Evolutionary conservation across 257 asterid species (phyloP).

Genomic region (Coffea canephora): DNA sequence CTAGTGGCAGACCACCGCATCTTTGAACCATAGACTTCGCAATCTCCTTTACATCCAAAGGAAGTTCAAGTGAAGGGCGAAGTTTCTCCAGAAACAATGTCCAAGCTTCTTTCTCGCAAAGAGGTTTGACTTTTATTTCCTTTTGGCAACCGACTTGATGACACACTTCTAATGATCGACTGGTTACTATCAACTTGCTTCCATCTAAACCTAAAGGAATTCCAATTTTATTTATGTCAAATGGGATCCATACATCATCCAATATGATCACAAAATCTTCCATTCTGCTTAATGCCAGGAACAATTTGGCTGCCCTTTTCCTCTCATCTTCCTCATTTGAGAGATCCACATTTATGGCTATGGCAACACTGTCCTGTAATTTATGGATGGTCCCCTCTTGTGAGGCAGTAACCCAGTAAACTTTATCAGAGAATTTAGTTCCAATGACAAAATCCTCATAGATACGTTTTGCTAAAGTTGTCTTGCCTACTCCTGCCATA

Average conservation of each 20-base stretch:
- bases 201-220: background rate
- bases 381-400: background rate
- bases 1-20: constrained; percentile 28
- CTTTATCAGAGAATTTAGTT: background rate
- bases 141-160: constrained; percentile 19
- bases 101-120: background rate
- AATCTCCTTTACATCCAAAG: background rate
- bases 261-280: background rate
- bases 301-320: background rate
- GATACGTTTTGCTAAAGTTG: background rate
- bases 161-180: constrained; percentile 17
- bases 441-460: background rate
- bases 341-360: background rate
- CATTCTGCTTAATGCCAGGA: background rate
- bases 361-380: background rate
- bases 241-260: background rate
- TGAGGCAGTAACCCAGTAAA: background rate
- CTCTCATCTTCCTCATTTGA: background rate
- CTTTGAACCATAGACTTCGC: background rate
- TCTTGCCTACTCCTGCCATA: background rate
- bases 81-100: background rate
- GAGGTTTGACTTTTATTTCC: constrained; percentile 22
- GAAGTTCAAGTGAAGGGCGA: background rate
- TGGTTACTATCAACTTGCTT: constrained; percentile 23
- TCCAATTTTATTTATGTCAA: background rate